phyloP scores from a whole-genome alignment of 2,329 filamentous ascomycete genomes.

The Hirsutella thompsonii region DNA sequence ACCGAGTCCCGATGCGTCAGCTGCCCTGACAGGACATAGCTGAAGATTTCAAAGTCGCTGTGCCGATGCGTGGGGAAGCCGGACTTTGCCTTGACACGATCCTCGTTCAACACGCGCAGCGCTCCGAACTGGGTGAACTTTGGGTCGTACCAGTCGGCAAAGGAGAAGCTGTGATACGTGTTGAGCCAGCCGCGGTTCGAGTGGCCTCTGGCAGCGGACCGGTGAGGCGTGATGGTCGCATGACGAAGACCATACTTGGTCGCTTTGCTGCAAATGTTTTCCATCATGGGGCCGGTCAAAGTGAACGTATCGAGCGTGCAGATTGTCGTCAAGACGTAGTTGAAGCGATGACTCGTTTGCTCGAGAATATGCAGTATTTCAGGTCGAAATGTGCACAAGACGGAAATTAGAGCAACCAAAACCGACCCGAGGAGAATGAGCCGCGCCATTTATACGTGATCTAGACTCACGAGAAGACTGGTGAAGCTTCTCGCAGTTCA shows the following conservation, averaged over 20 bases:
- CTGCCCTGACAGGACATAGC: constrained; percentile 73
- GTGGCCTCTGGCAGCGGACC: constrained; percentile 60
- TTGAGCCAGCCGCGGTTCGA: constrained; percentile 79
- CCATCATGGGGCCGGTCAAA: too few relatives aligned
- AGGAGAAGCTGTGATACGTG: constrained; percentile 77
- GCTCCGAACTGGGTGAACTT: constrained; percentile 57
- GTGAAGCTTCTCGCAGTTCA: neutral
- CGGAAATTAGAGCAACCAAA: too few relatives aligned
- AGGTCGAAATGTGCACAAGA: too few relatives aligned
- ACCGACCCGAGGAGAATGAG: too few relatives aligned
- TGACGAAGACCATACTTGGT: constrained; percentile 45
- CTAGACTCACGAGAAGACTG: constrained; percentile 1
- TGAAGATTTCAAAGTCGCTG: constrained; percentile 81
- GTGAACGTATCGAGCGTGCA: too few relatives aligned
- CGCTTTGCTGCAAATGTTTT: constrained; percentile 32
- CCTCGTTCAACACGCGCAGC: constrained; percentile 78
- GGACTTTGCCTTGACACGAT: constrained; percentile 59
- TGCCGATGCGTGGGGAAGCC: constrained; percentile 82
- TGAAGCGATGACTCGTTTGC: too few relatives aligned
- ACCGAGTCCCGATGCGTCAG: constrained; percentile 82
- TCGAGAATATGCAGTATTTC: too few relatives aligned
- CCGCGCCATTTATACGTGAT: too few relatives aligned
- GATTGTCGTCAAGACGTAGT: too few relatives aligned
- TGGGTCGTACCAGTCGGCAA: constrained; percentile 60
- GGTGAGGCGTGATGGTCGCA: constrained; percentile 63